These are phyloP conservation scores for Torulaspora delbrueckii DNA, from an alignment of 805 yeast genomes.

Conservation along the genomic window DNA sequence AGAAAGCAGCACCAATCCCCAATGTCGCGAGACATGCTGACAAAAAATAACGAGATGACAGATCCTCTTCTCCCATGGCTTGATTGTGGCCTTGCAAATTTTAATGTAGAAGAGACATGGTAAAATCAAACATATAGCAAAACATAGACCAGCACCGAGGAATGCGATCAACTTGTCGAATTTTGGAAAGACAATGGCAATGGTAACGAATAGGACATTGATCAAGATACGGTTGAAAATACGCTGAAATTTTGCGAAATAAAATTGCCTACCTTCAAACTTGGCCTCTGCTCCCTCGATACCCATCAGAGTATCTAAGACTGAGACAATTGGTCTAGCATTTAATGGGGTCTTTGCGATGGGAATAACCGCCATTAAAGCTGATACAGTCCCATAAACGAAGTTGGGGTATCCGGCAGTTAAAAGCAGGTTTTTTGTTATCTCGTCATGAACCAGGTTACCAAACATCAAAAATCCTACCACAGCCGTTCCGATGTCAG, in stretches of 20 bases:
- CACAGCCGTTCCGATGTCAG: conserved; percentile 61
- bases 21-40: conserved; percentile 47
- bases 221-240: conserved; percentile 40
- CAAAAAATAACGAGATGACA: conserved; percentile 43
- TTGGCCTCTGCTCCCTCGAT: conserved; percentile 25
- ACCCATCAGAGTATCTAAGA: conserved; percentile 52
- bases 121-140: conserved; percentile 69
- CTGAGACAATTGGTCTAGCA: conserved; percentile 74
- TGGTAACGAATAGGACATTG: conserved; percentile 51
- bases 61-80: conserved; percentile 36
- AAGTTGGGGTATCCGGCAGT: conserved; percentile 65
- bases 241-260: conserved; percentile 20
- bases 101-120: conserved; percentile 69
- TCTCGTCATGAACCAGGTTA: conserved; percentile 55
- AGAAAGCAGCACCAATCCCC: conserved; percentile 55
- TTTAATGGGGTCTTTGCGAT: conserved; percentile 79
- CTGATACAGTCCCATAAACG: conserved; percentile 55
- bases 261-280: conserved; percentile 17
- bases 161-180: conserved; percentile 80
- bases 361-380: conserved; percentile 75
- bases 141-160: conserved; percentile 75
- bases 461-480: conserved; percentile 83
- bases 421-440: conserved; percentile 67
- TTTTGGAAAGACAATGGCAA: conserved; percentile 65
- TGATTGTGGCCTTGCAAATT: conserved; percentile 45